A percentile compares a stretch with the other conserved stretches of the same genome.
phyloP scores from a whole-genome alignment of 2,329 filamentous ascomycete species.

The Trichoderma atroviride region DNA sequence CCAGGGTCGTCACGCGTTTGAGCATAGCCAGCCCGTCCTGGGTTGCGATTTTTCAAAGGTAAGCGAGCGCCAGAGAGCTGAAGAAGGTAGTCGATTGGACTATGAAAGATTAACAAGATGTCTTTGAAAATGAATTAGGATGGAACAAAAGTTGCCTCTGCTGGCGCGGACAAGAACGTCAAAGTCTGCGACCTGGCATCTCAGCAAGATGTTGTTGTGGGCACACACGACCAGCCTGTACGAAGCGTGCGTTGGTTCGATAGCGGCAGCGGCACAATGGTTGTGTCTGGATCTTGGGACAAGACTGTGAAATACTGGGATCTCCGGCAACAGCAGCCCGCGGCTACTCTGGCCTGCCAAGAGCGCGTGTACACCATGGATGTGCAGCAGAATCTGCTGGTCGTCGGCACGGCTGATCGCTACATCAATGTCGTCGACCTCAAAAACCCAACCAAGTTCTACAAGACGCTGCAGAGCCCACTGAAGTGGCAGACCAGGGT shows the following conservation, averaged over 20 bases:
- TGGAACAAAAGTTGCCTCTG: slow-evolving; percentile 84
- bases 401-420: slow-evolving; percentile 89
- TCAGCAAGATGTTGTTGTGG: slow-evolving; percentile 70
- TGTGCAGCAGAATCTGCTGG: slow-evolving; percentile 82
- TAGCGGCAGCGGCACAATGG: slow-evolving; percentile 70
- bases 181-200: slow-evolving; percentile 81
- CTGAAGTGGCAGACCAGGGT: slow-evolving; percentile 98
- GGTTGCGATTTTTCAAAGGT: slow-evolving; percentile 88
- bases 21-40: slow-evolving; percentile 83
- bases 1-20: slow-evolving; percentile 81
- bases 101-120: neutral
- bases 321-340: slow-evolving; percentile 66
- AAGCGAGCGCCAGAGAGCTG: slow-evolving; percentile 39
- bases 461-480: slow-evolving; percentile 94
- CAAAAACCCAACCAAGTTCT: slow-evolving; percentile 83
- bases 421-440: slow-evolving; percentile 97
- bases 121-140: slow-evolving; percentile 59
- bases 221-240: slow-evolving; percentile 83
- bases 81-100: neutral
- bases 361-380: slow-evolving; percentile 92
- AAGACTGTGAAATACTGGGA: slow-evolving; percentile 93
- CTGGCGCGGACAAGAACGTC: slow-evolving; percentile 86
- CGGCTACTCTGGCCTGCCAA: slow-evolving; percentile 67
- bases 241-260: slow-evolving; percentile 79
- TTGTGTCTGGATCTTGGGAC: slow-evolving; percentile 92